Percentiles rank a stretch among this genome's conserved stretches.
Conservation (phyloP, 1,139 yeast species). For the Zygosaccharomyces sapae region DNA sequence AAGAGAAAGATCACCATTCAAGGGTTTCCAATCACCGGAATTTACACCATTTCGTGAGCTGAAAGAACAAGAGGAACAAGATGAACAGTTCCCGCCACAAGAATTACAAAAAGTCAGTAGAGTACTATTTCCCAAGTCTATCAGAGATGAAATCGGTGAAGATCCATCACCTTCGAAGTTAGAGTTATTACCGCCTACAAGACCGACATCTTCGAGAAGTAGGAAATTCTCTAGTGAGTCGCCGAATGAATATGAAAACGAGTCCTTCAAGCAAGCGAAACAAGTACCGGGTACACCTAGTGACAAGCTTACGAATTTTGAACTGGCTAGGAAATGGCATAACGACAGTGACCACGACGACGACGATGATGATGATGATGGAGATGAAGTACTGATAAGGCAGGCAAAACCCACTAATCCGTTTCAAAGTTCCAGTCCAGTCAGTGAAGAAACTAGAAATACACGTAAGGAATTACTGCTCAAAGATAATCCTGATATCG, state of each 20-base stretch:
- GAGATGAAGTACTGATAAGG: conserved; percentile 7
- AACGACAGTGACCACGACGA: conserved; percentile 6
- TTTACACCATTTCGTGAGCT: conserved; percentile 24
- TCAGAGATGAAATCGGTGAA: conserved; percentile 4
- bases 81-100: conserved; percentile 4
- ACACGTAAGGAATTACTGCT: conserved; percentile 18
- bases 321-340: conserved; percentile 17
- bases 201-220: conserved; percentile 9
- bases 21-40: conserved; percentile 32
- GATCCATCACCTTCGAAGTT: background rate
- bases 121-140: conserved; percentile 19
- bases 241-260: background rate
- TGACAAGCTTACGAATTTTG: conserved; percentile 19
- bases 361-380: conserved; percentile 9
- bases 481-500: conserved; percentile 20
- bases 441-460: conserved; percentile 17
- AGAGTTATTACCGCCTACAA: conserved; percentile 20
- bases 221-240: conserved; percentile 8
- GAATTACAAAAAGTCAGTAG: conserved; percentile 19
- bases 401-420: conserved; percentile 19
- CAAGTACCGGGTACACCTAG: conserved; percentile 21
- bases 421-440: conserved; percentile 17
- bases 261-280: conserved; percentile 13
- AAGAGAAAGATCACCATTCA: conserved; percentile 19
- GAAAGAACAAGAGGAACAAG: conserved; percentile 7